A percentile compares a stretch with the other conserved stretches of the same genome.
Evolutionary conservation across 371 early-diverging fungal species (phyloP).

Genomic region (Rhizopus sp.): DNA sequence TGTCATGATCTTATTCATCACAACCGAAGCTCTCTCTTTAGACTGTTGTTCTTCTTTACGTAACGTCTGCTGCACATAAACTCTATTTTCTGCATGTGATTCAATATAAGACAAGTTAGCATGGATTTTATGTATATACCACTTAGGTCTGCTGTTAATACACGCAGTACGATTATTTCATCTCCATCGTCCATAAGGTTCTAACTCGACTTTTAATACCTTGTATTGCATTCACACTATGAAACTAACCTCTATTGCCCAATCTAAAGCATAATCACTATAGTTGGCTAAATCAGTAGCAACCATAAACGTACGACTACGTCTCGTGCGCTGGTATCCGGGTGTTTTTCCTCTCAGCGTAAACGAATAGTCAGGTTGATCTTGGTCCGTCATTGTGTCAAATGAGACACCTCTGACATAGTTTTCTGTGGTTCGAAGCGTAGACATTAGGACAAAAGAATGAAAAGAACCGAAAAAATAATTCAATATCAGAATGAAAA

Average conservation of each 20-base stretch:
- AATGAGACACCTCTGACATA: slow-evolving; percentile 64
- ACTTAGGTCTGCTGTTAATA: slow-evolving; percentile 48
- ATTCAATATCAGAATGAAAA: slow-evolving; percentile 3
- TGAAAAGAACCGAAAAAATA: background rate
- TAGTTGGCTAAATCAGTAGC: slow-evolving; percentile 63
- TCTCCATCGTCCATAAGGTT: slow-evolving; percentile 64
- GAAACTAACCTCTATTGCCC: slow-evolving; percentile 51
- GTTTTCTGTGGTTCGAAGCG: slow-evolving; percentile 19
- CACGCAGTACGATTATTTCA: slow-evolving; percentile 55
- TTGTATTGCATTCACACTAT: background rate
- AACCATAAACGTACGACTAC: slow-evolving; percentile 58
- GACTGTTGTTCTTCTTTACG: slow-evolving; percentile 53
- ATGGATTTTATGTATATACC: slow-evolving; percentile 21
- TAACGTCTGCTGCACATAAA: slow-evolving; percentile 43
- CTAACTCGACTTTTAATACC: slow-evolving; percentile 13
- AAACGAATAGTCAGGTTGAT: slow-evolving; percentile 57
- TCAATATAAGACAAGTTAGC: background rate
- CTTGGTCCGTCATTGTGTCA: slow-evolving; percentile 59
- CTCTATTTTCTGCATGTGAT: slow-evolving; percentile 14
- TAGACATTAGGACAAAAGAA: background rate
- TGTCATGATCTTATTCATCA: slow-evolving; percentile 53
- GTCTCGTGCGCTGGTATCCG: slow-evolving; percentile 49
- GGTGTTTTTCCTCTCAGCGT: slow-evolving; percentile 60
- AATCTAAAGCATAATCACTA: slow-evolving; percentile 61
- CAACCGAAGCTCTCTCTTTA: slow-evolving; percentile 48